These are phyloP conservation scores for Berberis thunbergii DNA, from an alignment of 164 flowering plant genomes.

Conservation along the genomic window DNA sequence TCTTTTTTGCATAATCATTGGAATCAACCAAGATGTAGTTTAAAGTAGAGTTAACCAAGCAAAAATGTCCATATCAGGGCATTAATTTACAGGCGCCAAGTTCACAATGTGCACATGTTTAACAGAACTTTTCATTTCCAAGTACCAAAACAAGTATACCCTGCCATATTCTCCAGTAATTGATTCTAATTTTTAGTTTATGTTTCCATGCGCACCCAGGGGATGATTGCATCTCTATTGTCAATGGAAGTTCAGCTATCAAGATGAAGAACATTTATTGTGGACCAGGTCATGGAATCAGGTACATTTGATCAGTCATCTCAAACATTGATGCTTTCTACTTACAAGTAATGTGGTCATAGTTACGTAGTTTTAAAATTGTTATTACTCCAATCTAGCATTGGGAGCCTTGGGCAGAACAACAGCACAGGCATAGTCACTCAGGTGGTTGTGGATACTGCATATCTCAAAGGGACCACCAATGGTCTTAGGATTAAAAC, in stretches of 20 bases:
- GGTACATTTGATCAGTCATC: slow-evolving; percentile 28
- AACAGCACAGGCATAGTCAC: slow-evolving; percentile 65
- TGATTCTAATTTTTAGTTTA: background rate
- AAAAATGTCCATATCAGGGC: no score
- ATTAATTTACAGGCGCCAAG: no score
- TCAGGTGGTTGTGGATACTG: slow-evolving; percentile 61
- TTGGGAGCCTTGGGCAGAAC: slow-evolving; percentile 95
- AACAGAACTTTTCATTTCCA: no score
- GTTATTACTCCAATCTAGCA: slow-evolving; percentile 31
- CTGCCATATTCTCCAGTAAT: no score
- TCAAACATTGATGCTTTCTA: background rate
- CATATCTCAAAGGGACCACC: slow-evolving; percentile 51
- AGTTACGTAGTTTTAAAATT: background rate
- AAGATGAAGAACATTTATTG: slow-evolving; percentile 25
- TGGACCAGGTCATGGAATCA: slow-evolving; percentile 37
- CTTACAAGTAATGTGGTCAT: background rate
- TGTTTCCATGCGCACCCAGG: slow-evolving; percentile 28
- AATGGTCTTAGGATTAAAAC: slow-evolving; percentile 95
- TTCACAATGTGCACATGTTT: no score
- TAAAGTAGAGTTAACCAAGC: no score
- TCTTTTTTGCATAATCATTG: no score
- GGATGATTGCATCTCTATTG: slow-evolving; percentile 87
- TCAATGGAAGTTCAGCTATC: slow-evolving; percentile 66
- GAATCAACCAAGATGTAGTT: no score
- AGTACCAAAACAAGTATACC: no score